Percentiles rank a stretch among this genome's conserved stretches.
phyloP scores from a whole-genome alignment of 2,329 filamentous ascomycete species.

The Colletotrichum lini region DNA sequence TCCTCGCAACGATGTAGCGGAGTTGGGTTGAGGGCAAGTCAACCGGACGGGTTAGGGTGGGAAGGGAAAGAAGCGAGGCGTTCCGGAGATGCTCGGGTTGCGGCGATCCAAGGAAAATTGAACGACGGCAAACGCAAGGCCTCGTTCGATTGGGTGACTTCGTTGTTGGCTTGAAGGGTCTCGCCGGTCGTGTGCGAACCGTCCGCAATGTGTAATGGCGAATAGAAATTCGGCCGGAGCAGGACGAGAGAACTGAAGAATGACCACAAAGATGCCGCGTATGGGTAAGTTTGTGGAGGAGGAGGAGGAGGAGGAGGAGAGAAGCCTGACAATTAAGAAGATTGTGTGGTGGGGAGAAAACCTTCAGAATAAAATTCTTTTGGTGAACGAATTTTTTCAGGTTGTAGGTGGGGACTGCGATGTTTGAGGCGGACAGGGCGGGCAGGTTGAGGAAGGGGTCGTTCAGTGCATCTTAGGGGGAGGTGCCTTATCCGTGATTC shows the following conservation, averaged over 20 bases:
- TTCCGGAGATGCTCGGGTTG: constrained; percentile 36
- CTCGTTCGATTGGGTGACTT: constrained; percentile 42
- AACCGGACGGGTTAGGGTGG: constrained; percentile 14
- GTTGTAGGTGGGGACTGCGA: constrained; percentile 26
- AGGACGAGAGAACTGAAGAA: constrained; percentile 27
- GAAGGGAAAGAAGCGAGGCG: constrained; percentile 23
- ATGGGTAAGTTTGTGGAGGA: constrained; percentile 30
- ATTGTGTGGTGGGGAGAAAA: constrained; percentile 34
- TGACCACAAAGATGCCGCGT: constrained; percentile 30
- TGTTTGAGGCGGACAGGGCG: constrained; percentile 4
- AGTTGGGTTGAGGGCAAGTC: constrained; percentile 24
- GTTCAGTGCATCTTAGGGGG: not conserved
- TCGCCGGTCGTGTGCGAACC: constrained; percentile 30
- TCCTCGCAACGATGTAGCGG: constrained; percentile 24
- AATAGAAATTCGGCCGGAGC: constrained; percentile 12
- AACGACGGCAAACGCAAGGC: constrained; percentile 40
- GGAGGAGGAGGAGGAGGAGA: constrained; percentile 3
- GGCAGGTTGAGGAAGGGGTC: constrained; percentile 6
- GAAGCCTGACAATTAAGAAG: too few relatives aligned
- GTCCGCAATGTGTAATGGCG: constrained; percentile 17
- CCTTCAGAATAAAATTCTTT: constrained; percentile 44
- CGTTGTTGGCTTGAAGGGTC: constrained; percentile 27
- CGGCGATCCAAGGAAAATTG: constrained; percentile 41
- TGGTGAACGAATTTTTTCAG: constrained; percentile 44
- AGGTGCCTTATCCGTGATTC: not conserved